These are phyloP conservation scores for Novymonas esmeraldas DNA, from an alignment of 208 protist species.

Conservation along the genomic window DNA sequence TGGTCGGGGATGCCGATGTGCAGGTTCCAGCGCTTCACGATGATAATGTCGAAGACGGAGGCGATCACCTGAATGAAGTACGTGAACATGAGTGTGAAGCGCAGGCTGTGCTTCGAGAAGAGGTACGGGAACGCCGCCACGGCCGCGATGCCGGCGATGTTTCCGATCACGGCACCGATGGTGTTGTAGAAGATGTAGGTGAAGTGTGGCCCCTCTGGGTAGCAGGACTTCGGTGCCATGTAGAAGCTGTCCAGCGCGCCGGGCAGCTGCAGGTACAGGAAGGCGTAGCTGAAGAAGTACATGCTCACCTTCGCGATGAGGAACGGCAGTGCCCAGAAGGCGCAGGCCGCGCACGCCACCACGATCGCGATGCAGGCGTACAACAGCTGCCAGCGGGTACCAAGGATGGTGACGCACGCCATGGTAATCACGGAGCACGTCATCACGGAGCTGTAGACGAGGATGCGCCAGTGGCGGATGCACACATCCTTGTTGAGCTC, in stretches of 20 bases:
- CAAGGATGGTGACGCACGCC: constrained; percentile 47
- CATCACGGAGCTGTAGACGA: constrained; percentile 59
- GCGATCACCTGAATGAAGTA: constrained; percentile 57
- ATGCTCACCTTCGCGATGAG: constrained; percentile 75
- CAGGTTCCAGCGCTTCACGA: constrained; percentile 80
- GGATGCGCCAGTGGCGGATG: constrained; percentile 50
- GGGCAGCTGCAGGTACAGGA: constrained; percentile 61
- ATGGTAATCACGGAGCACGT: constrained; percentile 44
- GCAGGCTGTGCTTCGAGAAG: constrained; percentile 68
- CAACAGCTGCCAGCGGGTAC: constrained; percentile 36
- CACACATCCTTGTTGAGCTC: constrained; percentile 70
- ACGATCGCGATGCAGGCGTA: constrained; percentile 39
- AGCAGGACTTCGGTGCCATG: constrained; percentile 41
- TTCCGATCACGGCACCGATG: constrained; percentile 49
- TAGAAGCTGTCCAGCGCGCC: constrained; percentile 72
- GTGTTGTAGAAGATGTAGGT: constrained; percentile 73
- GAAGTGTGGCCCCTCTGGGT: constrained; percentile 69
- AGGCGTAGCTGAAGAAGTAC: constrained; percentile 55
- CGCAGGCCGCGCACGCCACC: constrained; percentile 34
- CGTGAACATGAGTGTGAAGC: constrained; percentile 70
- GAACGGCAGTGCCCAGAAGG: constrained; percentile 67
- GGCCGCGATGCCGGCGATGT: constrained; percentile 59
- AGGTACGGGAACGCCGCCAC: constrained; percentile 64
- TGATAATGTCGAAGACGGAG: constrained; percentile 74
- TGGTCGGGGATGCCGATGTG: constrained; percentile 59